Conservation (phyloP, 768 basidiomycete genomes). For the Stropharia rugosoannulata region DNA sequence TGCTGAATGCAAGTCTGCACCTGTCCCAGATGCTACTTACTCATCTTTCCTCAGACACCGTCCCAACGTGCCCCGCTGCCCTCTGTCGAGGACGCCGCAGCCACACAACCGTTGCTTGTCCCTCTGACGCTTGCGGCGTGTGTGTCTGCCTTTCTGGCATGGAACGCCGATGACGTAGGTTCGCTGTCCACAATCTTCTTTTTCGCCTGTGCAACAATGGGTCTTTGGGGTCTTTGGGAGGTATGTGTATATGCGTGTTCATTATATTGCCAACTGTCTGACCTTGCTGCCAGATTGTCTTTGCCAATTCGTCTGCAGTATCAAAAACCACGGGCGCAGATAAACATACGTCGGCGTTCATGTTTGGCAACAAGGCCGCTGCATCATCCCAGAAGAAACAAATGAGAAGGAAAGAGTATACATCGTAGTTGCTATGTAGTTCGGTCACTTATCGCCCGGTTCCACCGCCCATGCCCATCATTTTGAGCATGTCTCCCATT, state of each 20-base stretch:
- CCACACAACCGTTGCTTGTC: constrained; percentile 59
- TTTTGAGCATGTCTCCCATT: constrained; percentile 80
- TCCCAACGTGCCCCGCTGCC: constrained; percentile 33
- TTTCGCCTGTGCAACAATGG: constrained; percentile 48
- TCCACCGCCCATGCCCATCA: constrained; percentile 79
- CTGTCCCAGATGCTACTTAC: background rate
- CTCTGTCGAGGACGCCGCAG: constrained; percentile 19
- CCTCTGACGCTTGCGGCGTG: constrained; percentile 56
- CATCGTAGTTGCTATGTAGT: constrained; percentile 2
- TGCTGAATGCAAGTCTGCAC: constrained; percentile 49
- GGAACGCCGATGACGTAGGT: constrained; percentile 59
- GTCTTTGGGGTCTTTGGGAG: constrained; percentile 71
- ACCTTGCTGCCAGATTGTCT: constrained; percentile 46
- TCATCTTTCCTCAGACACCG: constrained; percentile 11
- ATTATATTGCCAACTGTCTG: background rate
- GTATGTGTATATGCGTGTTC: constrained; percentile 38
- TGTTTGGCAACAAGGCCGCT: constrained; percentile 73
- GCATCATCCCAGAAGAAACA: constrained; percentile 62
- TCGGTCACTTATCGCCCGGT: constrained; percentile 24
- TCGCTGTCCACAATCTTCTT: constrained; percentile 53
- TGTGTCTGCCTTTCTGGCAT: constrained; percentile 62
- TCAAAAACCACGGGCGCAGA: constrained; percentile 81
- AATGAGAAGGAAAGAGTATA: constrained; percentile 40
- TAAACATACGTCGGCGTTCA: constrained; percentile 76
- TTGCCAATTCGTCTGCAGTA: constrained; percentile 51